These are phyloP conservation scores for Pisolithus orientalis DNA, from an alignment of 768 basidiomycete genomes.

Conservation along the genomic window DNA sequence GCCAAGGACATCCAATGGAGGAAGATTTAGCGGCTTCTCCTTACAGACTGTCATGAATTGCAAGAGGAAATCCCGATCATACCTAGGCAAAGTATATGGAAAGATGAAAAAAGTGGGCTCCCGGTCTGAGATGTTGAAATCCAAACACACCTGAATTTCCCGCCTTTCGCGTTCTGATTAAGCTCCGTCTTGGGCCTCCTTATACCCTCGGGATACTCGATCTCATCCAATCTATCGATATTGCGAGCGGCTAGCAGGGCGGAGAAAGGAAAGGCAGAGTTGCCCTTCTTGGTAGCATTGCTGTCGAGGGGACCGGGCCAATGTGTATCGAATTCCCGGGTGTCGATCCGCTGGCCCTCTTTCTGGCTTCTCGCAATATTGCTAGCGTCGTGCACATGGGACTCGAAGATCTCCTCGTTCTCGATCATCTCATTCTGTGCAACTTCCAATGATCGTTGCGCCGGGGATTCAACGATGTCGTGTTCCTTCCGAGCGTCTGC, in stretches of 20 bases:
- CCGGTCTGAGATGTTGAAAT: neutral
- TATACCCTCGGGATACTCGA: conserved; percentile 80
- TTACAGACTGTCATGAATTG: conserved; percentile 95
- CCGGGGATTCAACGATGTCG: conserved; percentile 27
- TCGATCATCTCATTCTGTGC: conserved; percentile 34
- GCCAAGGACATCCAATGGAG: conserved; percentile 85
- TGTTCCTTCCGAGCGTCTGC: conserved; percentile 24
- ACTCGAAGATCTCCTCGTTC: conserved; percentile 22
- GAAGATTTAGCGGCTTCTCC: conserved; percentile 89
- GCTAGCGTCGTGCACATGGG: conserved; percentile 29
- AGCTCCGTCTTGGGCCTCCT: conserved; percentile 79
- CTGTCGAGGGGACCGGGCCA: conserved; percentile 75
- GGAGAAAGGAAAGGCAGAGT: conserved; percentile 31
- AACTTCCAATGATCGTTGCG: conserved; percentile 42
- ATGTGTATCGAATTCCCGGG: conserved; percentile 37
- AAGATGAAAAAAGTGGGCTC: neutral
- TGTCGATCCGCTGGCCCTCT: conserved; percentile 64
- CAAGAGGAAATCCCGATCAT: conserved; percentile 94
- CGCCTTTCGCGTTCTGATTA: conserved; percentile 75
- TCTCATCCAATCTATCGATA: conserved; percentile 73
- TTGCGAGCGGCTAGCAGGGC: conserved; percentile 76
- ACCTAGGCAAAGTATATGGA: conserved; percentile 48
- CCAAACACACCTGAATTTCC: conserved; percentile 72
- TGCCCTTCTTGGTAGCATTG: conserved; percentile 39
- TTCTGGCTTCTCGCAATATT: conserved; percentile 35